Evolutionary conservation across 1,284 basidiomycete genomes (phyloP).

Genomic region (Somion occarium): DNA sequence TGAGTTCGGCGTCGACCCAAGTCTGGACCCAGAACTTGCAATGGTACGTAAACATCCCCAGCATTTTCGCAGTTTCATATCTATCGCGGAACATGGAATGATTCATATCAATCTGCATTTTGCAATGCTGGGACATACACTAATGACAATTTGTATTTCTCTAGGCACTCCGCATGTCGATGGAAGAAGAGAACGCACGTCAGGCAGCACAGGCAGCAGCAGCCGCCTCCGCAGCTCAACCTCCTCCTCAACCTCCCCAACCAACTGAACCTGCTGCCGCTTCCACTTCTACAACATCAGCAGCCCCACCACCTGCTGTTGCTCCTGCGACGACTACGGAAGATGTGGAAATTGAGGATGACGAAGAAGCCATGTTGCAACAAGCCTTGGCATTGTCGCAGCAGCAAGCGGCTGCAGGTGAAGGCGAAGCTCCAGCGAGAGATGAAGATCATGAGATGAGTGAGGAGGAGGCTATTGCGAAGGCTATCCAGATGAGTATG

Average conservation of each 20-base stretch:
- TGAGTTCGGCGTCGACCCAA: conserved; percentile 92
- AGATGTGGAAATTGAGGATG: conserved; percentile 46
- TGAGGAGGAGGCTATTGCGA: conserved; percentile 58
- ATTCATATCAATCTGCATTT: not conserved
- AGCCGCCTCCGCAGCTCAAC: conserved; percentile 24
- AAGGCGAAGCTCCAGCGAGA: conserved; percentile 34
- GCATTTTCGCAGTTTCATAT: not conserved
- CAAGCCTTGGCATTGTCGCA: conserved; percentile 59
- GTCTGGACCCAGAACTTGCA: conserved; percentile 93
- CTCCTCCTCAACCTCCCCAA: conserved; percentile 32
- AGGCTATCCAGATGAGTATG: conserved; percentile 56
- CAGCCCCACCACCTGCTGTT: conserved; percentile 29
- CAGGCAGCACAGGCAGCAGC: conserved; percentile 58
- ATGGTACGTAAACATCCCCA: conserved; percentile 58
- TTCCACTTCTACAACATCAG: conserved; percentile 29
- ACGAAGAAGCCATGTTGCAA: conserved; percentile 64
- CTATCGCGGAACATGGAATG: not conserved
- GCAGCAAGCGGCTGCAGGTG: conserved; percentile 45
- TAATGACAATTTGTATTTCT: not conserved
- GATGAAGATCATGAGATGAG: conserved; percentile 35
- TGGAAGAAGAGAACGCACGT: conserved; percentile 94
- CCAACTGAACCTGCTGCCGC: conserved; percentile 27
- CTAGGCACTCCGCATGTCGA: conserved; percentile 93
- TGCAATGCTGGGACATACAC: conserved; percentile 4
- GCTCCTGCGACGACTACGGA: conserved; percentile 30